phyloP scores from a whole-genome alignment of 257 asterid species.

The Lavandula angustifolia region DNA sequence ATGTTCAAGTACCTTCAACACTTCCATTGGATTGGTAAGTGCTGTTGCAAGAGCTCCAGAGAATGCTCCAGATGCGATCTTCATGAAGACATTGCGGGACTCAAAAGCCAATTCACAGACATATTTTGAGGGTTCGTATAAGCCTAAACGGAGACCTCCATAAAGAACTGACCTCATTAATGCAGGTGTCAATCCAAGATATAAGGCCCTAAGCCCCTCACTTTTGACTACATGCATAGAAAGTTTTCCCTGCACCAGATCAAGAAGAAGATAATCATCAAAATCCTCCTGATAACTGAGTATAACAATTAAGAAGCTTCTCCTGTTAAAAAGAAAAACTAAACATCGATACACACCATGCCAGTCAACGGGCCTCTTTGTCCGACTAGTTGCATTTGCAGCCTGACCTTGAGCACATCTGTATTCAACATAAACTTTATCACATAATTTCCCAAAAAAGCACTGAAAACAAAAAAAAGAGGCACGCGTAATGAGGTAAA shows the following conservation, averaged over 20 bases:
- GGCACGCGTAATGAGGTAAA: not conserved
- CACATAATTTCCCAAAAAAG: constrained; percentile 31
- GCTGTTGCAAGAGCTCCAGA: constrained; percentile 97
- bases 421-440: constrained; percentile 41
- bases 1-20: constrained; percentile 65
- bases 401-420: constrained; percentile 96
- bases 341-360: constrained; percentile 58
- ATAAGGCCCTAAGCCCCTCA: constrained; percentile 84
- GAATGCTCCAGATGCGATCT: constrained; percentile 97
- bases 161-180: constrained; percentile 98
- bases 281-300: not conserved
- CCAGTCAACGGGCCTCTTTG: constrained; percentile 89
- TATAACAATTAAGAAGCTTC: constrained; percentile 7
- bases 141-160: constrained; percentile 99
- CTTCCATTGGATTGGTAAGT: constrained; percentile 87
- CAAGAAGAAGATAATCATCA: constrained; percentile 26
- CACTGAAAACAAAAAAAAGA: not conserved
- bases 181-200: constrained; percentile 87
- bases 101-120: constrained; percentile 94
- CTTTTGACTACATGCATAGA: constrained; percentile 66
- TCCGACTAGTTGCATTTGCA: constrained; percentile 98
- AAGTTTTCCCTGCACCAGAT: constrained; percentile 63
- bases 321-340: constrained; percentile 12
- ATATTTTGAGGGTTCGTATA: constrained; percentile 96
- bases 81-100: constrained; percentile 95